Conservation (phyloP, 805 yeast genomes). For the Kluyveromyces wickerhamii region DNA sequence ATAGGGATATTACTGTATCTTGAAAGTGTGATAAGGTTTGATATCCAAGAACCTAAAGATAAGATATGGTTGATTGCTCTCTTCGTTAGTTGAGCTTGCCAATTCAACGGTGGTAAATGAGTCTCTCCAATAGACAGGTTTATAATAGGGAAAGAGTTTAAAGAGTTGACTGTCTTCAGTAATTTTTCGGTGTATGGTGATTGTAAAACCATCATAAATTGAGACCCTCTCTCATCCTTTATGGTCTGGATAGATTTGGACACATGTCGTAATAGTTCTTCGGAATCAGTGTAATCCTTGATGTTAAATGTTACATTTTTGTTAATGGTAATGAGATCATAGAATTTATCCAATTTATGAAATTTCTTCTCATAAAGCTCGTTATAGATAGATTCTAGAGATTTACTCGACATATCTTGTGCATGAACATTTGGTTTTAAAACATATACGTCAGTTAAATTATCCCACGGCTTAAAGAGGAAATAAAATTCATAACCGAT, state of each 20-base stretch:
- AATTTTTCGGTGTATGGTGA: slow-evolving; percentile 53
- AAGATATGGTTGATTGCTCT: slow-evolving; percentile 63
- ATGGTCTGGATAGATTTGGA: slow-evolving; percentile 46
- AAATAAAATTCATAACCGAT: slow-evolving; percentile 65
- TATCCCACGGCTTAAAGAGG: slow-evolving; percentile 57
- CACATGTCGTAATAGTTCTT: slow-evolving; percentile 50
- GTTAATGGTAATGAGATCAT: slow-evolving; percentile 45
- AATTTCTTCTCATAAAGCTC: slow-evolving; percentile 44
- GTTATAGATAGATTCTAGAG: slow-evolving; percentile 43
- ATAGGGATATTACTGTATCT: slow-evolving; percentile 75
- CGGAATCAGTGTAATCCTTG: slow-evolving; percentile 44
- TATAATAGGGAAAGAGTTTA: slow-evolving; percentile 54
- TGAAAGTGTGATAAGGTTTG: slow-evolving; percentile 56
- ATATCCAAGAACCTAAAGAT: slow-evolving; percentile 65
- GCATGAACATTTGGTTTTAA: slow-evolving; percentile 65
- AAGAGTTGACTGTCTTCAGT: slow-evolving; percentile 36
- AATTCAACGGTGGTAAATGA: slow-evolving; percentile 64
- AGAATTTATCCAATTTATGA: slow-evolving; percentile 35
- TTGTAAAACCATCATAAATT: slow-evolving; percentile 60
- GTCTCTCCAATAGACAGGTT: slow-evolving; percentile 51
- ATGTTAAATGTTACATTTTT: slow-evolving; percentile 47
- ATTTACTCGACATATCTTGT: slow-evolving; percentile 30
- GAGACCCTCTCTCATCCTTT: slow-evolving; percentile 60
- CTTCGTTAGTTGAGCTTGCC: slow-evolving; percentile 65
- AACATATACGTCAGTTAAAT: slow-evolving; percentile 42